phyloP scores from a whole-genome alignment of 2,329 filamentous ascomycete species.

The Penicillium fuscoglaucum region DNA sequence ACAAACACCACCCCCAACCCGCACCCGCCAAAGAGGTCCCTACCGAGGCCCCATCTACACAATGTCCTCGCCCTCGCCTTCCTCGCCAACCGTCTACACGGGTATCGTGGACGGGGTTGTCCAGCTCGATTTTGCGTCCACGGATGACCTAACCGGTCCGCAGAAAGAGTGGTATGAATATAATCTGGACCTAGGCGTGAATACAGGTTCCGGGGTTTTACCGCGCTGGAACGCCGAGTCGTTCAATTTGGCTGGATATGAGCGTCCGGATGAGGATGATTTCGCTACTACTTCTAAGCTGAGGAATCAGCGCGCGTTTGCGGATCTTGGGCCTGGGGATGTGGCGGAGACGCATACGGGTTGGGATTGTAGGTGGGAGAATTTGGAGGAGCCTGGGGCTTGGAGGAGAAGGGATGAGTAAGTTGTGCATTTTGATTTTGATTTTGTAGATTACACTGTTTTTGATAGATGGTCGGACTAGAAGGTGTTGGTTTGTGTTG shows the following conservation, averaged over 20 bases:
- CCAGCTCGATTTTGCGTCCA: slow-evolving; percentile 47
- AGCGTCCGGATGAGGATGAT: slow-evolving; percentile 41
- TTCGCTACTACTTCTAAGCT: slow-evolving; percentile 35
- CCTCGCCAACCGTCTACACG: slow-evolving; percentile 48
- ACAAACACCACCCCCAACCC: slow-evolving; percentile 5
- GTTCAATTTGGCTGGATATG: slow-evolving; percentile 46
- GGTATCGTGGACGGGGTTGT: slow-evolving; percentile 46
- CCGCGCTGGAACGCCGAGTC: slow-evolving; percentile 20
- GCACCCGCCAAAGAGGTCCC: slow-evolving; percentile 21
- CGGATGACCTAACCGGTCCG: slow-evolving; percentile 42
- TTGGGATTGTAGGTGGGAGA: slow-evolving; percentile 44
- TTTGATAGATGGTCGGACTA: background rate
- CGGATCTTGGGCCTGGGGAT: slow-evolving; percentile 22
- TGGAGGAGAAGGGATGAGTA: slow-evolving; percentile 31
- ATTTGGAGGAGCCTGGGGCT: slow-evolving; percentile 28
- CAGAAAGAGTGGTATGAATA: slow-evolving; percentile 36
- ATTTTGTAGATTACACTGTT: background rate
- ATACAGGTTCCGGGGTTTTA: slow-evolving; percentile 14
- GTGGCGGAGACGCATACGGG: slow-evolving; percentile 27
- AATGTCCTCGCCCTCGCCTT: slow-evolving; percentile 46
- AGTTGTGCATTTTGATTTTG: background rate
- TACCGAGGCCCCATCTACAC: slow-evolving; percentile 49
- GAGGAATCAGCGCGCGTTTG: slow-evolving; percentile 37
- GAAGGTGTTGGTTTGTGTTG: background rate
- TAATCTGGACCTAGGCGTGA: slow-evolving; percentile 30